Percentiles rank a stretch among this genome's conserved stretches.
phyloP scores from a whole-genome alignment of 208 protist species.

The Entamoeba dispar region DNA sequence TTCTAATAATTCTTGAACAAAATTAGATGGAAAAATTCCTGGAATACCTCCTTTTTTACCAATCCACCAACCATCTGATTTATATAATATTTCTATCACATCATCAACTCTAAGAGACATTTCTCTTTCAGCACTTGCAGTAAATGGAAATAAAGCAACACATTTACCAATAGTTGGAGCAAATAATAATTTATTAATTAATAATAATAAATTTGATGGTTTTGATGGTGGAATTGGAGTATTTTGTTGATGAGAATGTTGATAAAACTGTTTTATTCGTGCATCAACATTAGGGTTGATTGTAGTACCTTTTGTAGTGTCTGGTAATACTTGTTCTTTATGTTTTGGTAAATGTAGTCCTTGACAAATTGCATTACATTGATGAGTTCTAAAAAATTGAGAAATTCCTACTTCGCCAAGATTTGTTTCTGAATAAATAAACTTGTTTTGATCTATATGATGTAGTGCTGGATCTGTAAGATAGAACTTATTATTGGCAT shows the following conservation, averaged over 20 bases:
- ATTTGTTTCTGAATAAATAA: background rate
- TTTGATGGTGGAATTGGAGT: background rate
- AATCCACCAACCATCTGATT: background rate
- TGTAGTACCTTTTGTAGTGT: background rate
- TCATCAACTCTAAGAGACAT: background rate
- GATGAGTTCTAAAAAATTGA: background rate
- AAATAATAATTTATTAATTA: background rate
- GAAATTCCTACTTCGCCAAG: background rate
- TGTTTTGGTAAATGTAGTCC: background rate
- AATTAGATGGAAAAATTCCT: background rate
- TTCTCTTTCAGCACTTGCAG: background rate
- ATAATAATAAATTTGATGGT: background rate
- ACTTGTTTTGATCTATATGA: background rate
- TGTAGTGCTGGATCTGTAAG: background rate
- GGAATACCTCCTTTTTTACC: background rate
- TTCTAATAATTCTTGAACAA: background rate
- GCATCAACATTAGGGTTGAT: background rate
- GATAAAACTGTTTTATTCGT: background rate
- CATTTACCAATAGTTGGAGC: background rate
- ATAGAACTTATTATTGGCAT: background rate
- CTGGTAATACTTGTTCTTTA: background rate
- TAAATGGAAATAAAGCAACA: background rate
- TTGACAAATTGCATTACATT: background rate
- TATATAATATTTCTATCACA: background rate
- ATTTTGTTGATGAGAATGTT: background rate